These are phyloP conservation scores for Cladophialophora chaetospira DNA, from an alignment of 2,329 filamentous ascomycete species.

Conservation along the genomic window DNA sequence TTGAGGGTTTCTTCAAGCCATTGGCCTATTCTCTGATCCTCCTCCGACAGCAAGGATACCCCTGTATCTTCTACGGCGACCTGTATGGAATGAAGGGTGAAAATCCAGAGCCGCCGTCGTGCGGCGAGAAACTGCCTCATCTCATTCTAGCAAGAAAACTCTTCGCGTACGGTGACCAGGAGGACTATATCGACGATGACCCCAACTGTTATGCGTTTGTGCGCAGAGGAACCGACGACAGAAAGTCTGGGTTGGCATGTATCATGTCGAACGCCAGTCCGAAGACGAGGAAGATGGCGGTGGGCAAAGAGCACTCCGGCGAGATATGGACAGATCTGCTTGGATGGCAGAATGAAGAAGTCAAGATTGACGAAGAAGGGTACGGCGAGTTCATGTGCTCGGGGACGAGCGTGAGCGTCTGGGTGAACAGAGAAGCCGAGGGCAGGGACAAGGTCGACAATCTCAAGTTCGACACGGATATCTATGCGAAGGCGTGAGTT, in stretches of 20 bases:
- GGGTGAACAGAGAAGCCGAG: slow-evolving; percentile 59
- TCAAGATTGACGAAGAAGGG: slow-evolving; percentile 61
- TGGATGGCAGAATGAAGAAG: slow-evolving; percentile 55
- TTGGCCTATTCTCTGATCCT: slow-evolving; percentile 73
- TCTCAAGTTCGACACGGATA: slow-evolving; percentile 42
- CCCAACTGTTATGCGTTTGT: slow-evolving; percentile 64
- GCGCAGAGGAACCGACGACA: slow-evolving; percentile 43
- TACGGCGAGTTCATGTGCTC: slow-evolving; percentile 60
- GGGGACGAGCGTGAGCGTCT: slow-evolving; percentile 60
- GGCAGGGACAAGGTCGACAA: slow-evolving; percentile 51
- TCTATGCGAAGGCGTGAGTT: slow-evolving; percentile 17
- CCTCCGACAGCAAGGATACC: slow-evolving; percentile 61
- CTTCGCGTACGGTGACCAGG: slow-evolving; percentile 67
- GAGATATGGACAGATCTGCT: slow-evolving; percentile 67
- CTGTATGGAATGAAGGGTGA: slow-evolving; percentile 64
- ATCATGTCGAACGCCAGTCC: slow-evolving; percentile 55
- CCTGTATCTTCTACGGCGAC: slow-evolving; percentile 72
- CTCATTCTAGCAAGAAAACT: slow-evolving; percentile 64
- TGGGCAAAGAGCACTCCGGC: slow-evolving; percentile 59
- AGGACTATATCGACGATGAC: slow-evolving; percentile 65
- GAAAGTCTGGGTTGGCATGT: slow-evolving; percentile 53
- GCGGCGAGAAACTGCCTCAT: slow-evolving; percentile 57
- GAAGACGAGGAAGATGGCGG: slow-evolving; percentile 60
- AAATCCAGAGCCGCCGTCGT: slow-evolving; percentile 54
- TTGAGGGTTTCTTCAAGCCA: slow-evolving; percentile 69